Percentiles rank a stretch among this genome's conserved stretches.
These are phyloP conservation scores for Wallacemonas sp. DNA, from an alignment of 208 protist species.

Conservation along the genomic window DNA sequence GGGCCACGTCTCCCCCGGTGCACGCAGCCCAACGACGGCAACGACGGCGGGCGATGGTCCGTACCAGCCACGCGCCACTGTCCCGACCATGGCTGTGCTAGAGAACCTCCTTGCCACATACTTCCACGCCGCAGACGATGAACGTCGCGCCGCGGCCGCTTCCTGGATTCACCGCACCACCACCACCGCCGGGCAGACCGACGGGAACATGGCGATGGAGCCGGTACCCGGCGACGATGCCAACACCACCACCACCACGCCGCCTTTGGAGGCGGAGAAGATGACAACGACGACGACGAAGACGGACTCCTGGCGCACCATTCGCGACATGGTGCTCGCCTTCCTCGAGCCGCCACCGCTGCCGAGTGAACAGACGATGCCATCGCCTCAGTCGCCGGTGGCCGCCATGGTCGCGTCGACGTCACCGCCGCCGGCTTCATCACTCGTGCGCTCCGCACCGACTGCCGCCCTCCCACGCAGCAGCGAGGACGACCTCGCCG, in stretches of 20 bases:
- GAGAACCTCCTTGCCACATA: conserved; percentile 25
- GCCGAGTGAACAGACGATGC: no score
- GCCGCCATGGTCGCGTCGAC: no score
- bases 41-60: neutral
- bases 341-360: conserved; percentile 1
- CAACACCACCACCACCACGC: no score
- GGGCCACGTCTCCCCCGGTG: no score
- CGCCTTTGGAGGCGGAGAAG: no score
- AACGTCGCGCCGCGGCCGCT: neutral
- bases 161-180: neutral
- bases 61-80: neutral
- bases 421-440: no score
- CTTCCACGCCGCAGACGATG: conserved; percentile 11
- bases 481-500: neutral
- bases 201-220: no score
- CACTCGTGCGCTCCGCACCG: no score
- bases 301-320: neutral
- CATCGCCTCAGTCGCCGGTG: no score
- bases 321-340: neutral
- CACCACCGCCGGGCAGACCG: neutral
- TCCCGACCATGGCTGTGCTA: conserved; percentile 18
- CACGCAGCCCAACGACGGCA: no score
- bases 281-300: neutral
- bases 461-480: no score
- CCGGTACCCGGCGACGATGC: no score